Percentiles rank a stretch among this genome's conserved stretches.
phyloP scores from a whole-genome alignment of 2,329 filamentous ascomycete genomes.

The Trichocomaceae sp. region DNA sequence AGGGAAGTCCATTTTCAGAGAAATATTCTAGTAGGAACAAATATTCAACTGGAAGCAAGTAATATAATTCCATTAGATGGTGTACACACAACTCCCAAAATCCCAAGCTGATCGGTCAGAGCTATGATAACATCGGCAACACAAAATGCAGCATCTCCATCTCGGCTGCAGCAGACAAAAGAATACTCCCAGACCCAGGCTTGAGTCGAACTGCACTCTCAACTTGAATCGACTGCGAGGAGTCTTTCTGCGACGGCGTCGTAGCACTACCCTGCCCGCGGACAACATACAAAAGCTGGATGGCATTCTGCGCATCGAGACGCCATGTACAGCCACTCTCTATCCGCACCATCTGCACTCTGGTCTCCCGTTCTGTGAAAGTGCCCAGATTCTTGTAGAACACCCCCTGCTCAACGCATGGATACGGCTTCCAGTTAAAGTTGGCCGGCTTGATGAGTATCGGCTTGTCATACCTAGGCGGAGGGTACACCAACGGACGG shows the following conservation, averaged over 20 bases:
- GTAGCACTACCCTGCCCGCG: background rate
- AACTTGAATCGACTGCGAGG: background rate
- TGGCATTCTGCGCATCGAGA: background rate
- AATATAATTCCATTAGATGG: too few species aligned
- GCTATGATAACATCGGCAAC: too few species aligned
- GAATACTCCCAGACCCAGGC: background rate
- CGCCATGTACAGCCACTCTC: background rate
- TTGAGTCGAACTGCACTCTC: background rate
- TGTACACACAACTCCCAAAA: too few species aligned
- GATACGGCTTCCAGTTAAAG: constrained; percentile 2
- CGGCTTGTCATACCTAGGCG: constrained; percentile 11
- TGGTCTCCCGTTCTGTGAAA: constrained; percentile 17
- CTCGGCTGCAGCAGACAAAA: background rate
- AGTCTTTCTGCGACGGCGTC: background rate
- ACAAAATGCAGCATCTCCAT: constrained; percentile 2
- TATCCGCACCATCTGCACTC: constrained; percentile 15
- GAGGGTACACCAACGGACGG: constrained; percentile 13
- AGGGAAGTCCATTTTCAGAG: too few species aligned
- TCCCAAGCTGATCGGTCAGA: too few species aligned
- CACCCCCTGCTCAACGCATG: background rate
- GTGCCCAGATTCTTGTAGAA: constrained; percentile 15
- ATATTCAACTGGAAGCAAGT: too few species aligned
- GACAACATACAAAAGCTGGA: background rate
- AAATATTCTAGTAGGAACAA: too few species aligned
- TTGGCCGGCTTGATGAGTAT: constrained; percentile 12